These are phyloP conservation scores for Salvia miltiorrhiza DNA, from an alignment of 257 asterid genomes.

Conservation along the genomic window DNA sequence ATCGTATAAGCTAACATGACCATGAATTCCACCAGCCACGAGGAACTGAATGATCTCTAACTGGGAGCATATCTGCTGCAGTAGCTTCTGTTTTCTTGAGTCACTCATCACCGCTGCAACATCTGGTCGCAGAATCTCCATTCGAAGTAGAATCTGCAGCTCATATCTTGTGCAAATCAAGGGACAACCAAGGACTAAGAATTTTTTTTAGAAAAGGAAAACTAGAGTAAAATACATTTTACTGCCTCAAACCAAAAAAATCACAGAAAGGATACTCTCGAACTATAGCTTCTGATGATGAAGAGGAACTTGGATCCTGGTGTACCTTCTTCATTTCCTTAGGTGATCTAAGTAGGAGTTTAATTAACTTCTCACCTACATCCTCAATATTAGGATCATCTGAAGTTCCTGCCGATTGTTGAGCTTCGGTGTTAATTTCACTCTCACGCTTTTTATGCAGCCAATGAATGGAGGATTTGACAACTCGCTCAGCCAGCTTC, in stretches of 20 bases:
- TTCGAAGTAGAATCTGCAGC: conserved; percentile 87
- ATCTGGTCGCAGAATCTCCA: conserved; percentile 73
- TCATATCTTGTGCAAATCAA: conserved; percentile 66
- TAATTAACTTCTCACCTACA: conserved; percentile 31
- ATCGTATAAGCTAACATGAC: conserved; percentile 68
- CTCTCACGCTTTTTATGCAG: conserved; percentile 32
- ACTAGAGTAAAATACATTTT: not conserved
- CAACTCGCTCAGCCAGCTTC: conserved; percentile 67
- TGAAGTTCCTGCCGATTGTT: conserved; percentile 19
- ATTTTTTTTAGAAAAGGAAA: not conserved
- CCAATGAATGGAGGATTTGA: conserved; percentile 57
- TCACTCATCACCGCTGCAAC: conserved; percentile 41
- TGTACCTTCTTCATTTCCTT: conserved; percentile 70
- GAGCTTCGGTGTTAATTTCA: conserved; percentile 28
- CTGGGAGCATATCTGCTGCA: conserved; percentile 83
- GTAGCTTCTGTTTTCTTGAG: conserved; percentile 60
- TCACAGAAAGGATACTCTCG: conserved; percentile 74
- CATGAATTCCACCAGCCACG: conserved; percentile 89
- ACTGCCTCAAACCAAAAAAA: conserved; percentile 9
- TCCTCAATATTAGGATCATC: conserved; percentile 35
- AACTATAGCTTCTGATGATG: conserved; percentile 45
- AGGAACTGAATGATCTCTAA: conserved; percentile 84
- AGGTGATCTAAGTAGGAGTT: conserved; percentile 54
- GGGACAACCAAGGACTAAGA: conserved; percentile 28
- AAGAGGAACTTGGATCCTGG: conserved; percentile 31